Evolutionary conservation across 306 rosid genomes (phyloP), one percentile per base, ranked within the genome.

Genomic region (Dryas octopetala): DNA sequence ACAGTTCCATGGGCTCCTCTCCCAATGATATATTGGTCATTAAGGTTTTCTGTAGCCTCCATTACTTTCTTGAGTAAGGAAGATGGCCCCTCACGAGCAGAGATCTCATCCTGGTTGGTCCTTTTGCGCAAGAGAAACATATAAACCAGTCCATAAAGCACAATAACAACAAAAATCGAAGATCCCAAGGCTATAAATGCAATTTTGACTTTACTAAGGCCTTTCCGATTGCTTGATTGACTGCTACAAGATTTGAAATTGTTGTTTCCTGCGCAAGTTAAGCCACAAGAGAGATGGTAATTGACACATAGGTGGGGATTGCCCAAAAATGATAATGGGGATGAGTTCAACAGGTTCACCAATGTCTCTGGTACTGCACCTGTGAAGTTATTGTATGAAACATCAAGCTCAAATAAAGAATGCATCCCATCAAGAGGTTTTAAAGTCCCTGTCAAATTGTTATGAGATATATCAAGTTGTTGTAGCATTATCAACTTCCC

Each of bases 1-100:
- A 94, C 96, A 54, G 83, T 80, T 83, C 98, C 97, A 67, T 94
- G 97, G 12, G 93, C 91, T 80, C 98, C 98, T 85, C 84, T 83
- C n/a, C 98, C 98, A 5, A 94, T 85, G 23, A 94, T 44, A 81
- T 78, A 85, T 59, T 51, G 74, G 23, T 87, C 96, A 66, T 81
- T 82, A 11, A 94, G 82, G 67, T 91, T 87, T 7, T 3, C 85
- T 9, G 98, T 91, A 38, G 90, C 96, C 73, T 87, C 80, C 88
- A 90, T 77, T 13, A 87, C 89, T 79, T 79, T 65, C 72, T 76
- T 80, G 45, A 93, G 82, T 57, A 91, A 84, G 63, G 79, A 53
- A 14, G 87, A 64, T 46, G 86, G 9, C 41, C 92, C 89, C 43
- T 75, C 91, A 28, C 49, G 62, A 60, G 52, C 81, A 52, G 86